Evolutionary conservation across 2,329 filamentous ascomycete species (phyloP), one percentile per base, ranked within the genome.

Genomic region (Sporothrix mexicana): DNA sequence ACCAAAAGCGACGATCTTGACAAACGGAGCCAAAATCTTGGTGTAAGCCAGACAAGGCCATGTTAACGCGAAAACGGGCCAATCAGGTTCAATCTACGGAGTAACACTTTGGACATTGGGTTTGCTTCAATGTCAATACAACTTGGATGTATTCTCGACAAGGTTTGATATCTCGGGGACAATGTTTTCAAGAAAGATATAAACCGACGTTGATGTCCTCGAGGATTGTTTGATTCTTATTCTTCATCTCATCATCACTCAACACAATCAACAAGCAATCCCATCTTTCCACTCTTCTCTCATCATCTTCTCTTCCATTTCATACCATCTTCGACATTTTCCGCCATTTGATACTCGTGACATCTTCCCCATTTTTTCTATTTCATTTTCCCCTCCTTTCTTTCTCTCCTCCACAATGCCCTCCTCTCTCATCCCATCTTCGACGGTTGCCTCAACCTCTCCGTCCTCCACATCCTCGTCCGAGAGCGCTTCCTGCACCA

Each of bases 321-420:
- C 36, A 17, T 51, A n/a, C 15, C 53, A 23, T 47, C 15, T 15
- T 70, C 53, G 13, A 5, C 53, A 59, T 41, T 49, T 53, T 13
- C 4, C 41, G 47, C 25, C 41, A 5, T 45, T n/a, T n/a, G 6
- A 64, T 13, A 17, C 30, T 23, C 13, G 9, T 20, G 9, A 25
- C n/a, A 25, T 43, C 17, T n/a, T 25, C 9, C 45, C 4, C 23
- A 8, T 36, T 8, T 23, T 23, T 47, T 17, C 20, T 36, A 1
- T 57, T 45, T 55, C 17, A 41, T 43, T 17, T 53, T 53, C 45
- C n/a, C n/a, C 45, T 62, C 36, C 30, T 23, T 68, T 68, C n/a
- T 45, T 41, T 43, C 41, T 70, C 30, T 10, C n/a, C 49, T 23
- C 7, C 47, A 55, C 12, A 30, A 72, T 72, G 70, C 25, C 66